phyloP scores from a whole-genome alignment of 129 eudicot species.

The Escallonia rubra region DNA sequence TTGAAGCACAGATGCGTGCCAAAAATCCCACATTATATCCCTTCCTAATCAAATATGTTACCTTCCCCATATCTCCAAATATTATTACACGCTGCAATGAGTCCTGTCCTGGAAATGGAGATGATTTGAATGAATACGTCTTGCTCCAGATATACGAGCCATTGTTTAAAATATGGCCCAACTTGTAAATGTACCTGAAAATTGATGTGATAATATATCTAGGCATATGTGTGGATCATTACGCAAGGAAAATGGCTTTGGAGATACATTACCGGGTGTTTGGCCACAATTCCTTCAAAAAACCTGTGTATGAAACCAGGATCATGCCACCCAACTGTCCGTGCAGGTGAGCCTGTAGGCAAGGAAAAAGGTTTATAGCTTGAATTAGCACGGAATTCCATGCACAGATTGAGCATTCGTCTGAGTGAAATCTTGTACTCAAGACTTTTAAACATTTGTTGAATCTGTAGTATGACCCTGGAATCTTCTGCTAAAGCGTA shows the following conservation, averaged over 20 bases:
- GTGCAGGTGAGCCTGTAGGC: constrained; percentile 80
- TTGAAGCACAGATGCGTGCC: too few species aligned
- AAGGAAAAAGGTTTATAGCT: neutral
- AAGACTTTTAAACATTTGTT: too few species aligned
- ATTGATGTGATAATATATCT: constrained; percentile 3
- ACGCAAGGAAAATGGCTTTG: neutral
- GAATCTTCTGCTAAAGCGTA: too few species aligned
- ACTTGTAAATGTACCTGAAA: constrained; percentile 67
- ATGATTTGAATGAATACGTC: constrained; percentile 64
- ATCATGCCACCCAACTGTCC: constrained; percentile 99
- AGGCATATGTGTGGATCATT: neutral
- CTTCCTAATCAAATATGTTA: constrained; percentile 5
- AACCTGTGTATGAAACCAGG: constrained; percentile 95
- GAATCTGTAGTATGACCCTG: too few species aligned
- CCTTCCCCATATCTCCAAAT: constrained; percentile 99
- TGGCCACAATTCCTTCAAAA: constrained; percentile 92
- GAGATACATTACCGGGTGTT: constrained; percentile 44
- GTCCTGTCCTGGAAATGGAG: constrained; percentile 86
- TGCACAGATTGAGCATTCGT: too few species aligned
- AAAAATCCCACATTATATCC: neutral
- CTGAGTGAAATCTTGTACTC: too few species aligned
- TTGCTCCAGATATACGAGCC: constrained; percentile 83
- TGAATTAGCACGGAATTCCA: too few species aligned
- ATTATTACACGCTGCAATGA: constrained; percentile 78
- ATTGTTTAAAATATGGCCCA: constrained; percentile 51